These are phyloP conservation scores for Aureobasidium sp. DNA, from an alignment of 2,329 filamentous ascomycete genomes.

Conservation along the genomic window DNA sequence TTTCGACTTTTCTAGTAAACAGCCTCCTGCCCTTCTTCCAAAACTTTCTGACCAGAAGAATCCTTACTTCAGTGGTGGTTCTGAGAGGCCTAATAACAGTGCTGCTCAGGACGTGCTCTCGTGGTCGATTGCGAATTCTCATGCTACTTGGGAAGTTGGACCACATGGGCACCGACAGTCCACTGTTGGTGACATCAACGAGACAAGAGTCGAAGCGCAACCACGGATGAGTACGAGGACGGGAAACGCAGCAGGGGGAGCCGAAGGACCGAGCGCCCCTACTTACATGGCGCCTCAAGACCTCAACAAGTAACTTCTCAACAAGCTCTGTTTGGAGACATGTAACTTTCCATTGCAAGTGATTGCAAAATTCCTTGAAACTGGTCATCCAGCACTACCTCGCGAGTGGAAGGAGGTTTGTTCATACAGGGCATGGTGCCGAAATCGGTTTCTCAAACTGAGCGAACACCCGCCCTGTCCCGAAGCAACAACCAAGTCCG, in stretches of 20 bases:
- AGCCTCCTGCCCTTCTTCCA: neutral
- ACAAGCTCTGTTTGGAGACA: neutral
- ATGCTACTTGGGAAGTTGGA: too few relatives aligned
- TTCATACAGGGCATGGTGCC: too few relatives aligned
- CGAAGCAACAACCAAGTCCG: too few relatives aligned
- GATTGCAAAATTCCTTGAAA: neutral
- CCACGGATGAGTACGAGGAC: too few relatives aligned
- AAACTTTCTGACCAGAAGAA: neutral
- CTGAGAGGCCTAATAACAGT: neutral
- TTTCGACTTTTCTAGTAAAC: neutral
- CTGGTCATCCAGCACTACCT: neutral
- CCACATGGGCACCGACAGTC: neutral
- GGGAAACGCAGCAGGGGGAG: neutral
- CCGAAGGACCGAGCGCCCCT: too few relatives aligned
- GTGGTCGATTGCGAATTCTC: neutral
- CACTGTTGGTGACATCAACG: neutral
- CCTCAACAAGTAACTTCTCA: neutral
- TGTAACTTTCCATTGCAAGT: neutral
- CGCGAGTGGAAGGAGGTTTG: neutral
- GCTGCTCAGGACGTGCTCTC: neutral
- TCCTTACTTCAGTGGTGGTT: neutral
- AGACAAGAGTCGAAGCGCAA: neutral
- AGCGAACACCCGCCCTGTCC: too few relatives aligned
- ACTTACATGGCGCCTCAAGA: neutral
- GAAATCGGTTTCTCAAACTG: too few relatives aligned